These are phyloP conservation scores for Trifolium fragiferum DNA, from an alignment of 306 rosid genomes.

Conservation along the genomic window DNA sequence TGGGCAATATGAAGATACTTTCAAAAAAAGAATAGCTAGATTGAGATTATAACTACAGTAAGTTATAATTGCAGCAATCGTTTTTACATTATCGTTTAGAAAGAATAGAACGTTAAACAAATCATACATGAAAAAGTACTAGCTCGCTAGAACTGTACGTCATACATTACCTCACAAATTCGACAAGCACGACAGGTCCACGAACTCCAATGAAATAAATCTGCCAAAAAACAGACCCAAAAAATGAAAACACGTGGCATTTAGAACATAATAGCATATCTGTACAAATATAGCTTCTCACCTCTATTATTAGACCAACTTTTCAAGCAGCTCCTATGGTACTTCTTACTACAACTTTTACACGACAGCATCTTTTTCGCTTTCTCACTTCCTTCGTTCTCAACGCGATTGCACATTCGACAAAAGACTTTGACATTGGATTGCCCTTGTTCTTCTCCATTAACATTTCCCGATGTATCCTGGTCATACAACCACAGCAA, in stretches of 20 bases:
- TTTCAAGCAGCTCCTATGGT: slow-evolving; percentile 93
- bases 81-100: not conserved
- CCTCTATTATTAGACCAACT: slow-evolving; percentile 96
- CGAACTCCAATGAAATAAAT: slow-evolving; percentile 58
- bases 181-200: slow-evolving; percentile 57
- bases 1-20: not conserved
- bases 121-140: slow-evolving; percentile 1
- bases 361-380: slow-evolving; percentile 94
- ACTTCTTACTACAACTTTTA: slow-evolving; percentile 91
- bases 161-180: slow-evolving; percentile 51
- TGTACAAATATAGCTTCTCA: slow-evolving; percentile 38
- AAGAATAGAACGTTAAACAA: not conserved
- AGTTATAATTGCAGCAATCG: not conserved
- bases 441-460: slow-evolving; percentile 77
- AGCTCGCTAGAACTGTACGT: not conserved
- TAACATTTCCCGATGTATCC: slow-evolving; percentile 63
- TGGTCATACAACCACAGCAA: slow-evolving; percentile 41
- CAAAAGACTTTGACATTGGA: slow-evolving; percentile 81
- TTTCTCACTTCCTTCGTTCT: slow-evolving; percentile 84
- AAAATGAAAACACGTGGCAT: slow-evolving; percentile 25
- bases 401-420: slow-evolving; percentile 90
- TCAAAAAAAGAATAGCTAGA: not conserved
- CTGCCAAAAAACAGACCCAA: slow-evolving; percentile 32
- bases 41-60: not conserved
- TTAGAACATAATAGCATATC: slow-evolving; percentile 6